phyloP scores from a whole-genome alignment of 495 filamentous ascomycete genomes.

The Xylaria scruposa region DNA sequence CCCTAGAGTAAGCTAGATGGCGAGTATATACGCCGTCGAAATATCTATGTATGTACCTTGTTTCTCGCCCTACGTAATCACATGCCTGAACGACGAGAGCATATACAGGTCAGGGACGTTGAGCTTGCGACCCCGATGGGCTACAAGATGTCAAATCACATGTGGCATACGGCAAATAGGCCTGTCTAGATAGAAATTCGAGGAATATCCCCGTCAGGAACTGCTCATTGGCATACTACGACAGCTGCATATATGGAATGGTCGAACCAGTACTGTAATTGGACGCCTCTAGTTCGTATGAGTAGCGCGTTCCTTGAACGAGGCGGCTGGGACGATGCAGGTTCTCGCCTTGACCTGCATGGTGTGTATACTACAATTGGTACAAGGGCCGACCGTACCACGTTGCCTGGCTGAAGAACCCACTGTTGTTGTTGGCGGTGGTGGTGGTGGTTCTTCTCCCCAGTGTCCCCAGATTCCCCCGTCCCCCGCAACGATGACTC shows the following conservation, averaged over 20 bases:
- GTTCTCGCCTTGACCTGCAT: slow-evolving; percentile 1
- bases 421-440: neutral
- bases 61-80: neutral
- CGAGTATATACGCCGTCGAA: neutral
- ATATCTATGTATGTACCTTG: neutral
- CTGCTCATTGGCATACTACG: neutral
- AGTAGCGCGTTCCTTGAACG: neutral
- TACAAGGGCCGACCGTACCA: neutral
- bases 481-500: slow-evolving; percentile 14
- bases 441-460: neutral
- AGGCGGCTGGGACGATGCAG: slow-evolving; percentile 9
- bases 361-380: neutral
- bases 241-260: neutral
- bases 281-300: slow-evolving; percentile 1
- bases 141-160: neutral
- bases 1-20: neutral
- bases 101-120: neutral
- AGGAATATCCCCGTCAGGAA: neutral
- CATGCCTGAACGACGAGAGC: neutral
- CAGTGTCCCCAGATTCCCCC: slow-evolving; percentile 13
- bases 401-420: neutral
- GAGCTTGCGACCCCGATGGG: neutral
- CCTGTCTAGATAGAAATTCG: neutral
- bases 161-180: neutral
- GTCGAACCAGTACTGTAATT: neutral